Percentiles rank a stretch among this genome's conserved stretches.
phyloP scores from a whole-genome alignment of 768 basidiomycete genomes.

The Hydnomerulius pinastri region DNA sequence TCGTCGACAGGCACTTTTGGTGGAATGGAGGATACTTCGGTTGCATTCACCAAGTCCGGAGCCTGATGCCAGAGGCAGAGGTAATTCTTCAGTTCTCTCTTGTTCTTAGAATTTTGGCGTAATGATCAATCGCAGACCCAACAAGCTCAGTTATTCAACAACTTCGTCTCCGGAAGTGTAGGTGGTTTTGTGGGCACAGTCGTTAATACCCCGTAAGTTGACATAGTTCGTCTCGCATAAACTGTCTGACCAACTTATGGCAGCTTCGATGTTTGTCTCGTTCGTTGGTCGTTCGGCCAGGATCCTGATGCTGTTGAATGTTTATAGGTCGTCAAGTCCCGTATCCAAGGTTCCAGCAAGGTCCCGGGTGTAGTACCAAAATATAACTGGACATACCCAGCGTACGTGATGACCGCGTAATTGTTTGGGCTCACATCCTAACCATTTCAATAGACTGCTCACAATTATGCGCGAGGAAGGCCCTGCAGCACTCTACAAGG shows the following conservation, averaged over 20 bases:
- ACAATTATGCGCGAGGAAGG: conserved; percentile 90
- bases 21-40: conserved; percentile 98
- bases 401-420: conserved; percentile 35
- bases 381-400: conserved; percentile 96
- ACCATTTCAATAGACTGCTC: conserved; percentile 43
- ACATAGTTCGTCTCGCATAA: not conserved
- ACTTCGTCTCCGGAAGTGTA: conserved; percentile 86
- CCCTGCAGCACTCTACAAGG: conserved; percentile 84
- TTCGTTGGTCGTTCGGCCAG: not conserved
- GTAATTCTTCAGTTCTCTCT: conserved; percentile 41
- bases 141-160: conserved; percentile 78
- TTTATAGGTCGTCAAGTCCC: conserved; percentile 87
- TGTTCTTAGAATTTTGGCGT: not conserved
- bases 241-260: conserved; percentile 5
- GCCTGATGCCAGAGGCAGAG: conserved; percentile 81
- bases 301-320: not conserved
- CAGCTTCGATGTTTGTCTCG: conserved; percentile 49
- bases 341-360: conserved; percentile 78
- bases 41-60: conserved; percentile 82
- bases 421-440: not conserved
- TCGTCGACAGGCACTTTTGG: conserved; percentile 65
- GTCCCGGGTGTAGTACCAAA: conserved; percentile 75
- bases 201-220: conserved; percentile 85
- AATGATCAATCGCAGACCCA: conserved; percentile 46
- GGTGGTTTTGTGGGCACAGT: conserved; percentile 91